A percentile compares a stretch with the other conserved stretches of the same genome.
phyloP scores from a whole-genome alignment of 345 rosid genomes.

The Populus euphratica region DNA sequence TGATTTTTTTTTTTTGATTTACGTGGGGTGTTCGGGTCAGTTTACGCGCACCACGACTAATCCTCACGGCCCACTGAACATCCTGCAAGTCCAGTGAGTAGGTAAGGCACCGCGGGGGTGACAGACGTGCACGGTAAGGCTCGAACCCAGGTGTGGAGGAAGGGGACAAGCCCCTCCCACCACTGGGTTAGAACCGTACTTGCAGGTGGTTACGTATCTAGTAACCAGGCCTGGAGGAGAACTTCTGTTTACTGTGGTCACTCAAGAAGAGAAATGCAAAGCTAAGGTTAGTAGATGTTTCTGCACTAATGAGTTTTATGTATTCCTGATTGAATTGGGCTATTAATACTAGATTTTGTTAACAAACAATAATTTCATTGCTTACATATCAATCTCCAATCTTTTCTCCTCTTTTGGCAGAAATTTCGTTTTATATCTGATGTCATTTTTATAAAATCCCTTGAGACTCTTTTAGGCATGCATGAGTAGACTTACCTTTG shows the following conservation, averaged over 20 bases:
- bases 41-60: no score
- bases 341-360: not conserved
- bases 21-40: no score
- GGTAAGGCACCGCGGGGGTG: no score
- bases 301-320: not conserved
- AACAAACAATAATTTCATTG: not conserved
- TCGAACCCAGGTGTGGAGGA: no score
- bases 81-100: no score
- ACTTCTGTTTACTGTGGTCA: conserved; percentile 83
- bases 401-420: not conserved
- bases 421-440: not conserved
- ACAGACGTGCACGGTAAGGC: no score
- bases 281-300: conserved; percentile 57
- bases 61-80: no score
- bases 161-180: no score
- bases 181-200: no score
- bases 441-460: no score
- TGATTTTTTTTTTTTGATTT: no score
- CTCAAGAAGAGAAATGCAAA: conserved; percentile 92
- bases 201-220: conserved; percentile 80
- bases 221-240: conserved; percentile 92
- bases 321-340: not conserved
- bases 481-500: not conserved
- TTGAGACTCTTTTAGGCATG: not conserved
- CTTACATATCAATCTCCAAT: not conserved